Evolutionary conservation across 345 rosid species (phyloP).

Genomic region (Salix caprea): DNA sequence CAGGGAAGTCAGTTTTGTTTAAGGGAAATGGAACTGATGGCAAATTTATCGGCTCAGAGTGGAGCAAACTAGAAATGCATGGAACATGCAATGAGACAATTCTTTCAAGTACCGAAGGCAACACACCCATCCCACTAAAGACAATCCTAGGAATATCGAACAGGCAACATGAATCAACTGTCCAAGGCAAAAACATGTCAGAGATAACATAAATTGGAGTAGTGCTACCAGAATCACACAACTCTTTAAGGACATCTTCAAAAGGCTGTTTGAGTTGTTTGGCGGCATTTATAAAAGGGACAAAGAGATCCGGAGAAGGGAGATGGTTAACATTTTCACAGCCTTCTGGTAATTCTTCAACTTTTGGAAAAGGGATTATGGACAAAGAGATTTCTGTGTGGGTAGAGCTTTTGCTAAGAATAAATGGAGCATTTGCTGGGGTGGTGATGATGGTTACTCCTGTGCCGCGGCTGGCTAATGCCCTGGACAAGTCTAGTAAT

Average conservation of each 20-base stretch:
- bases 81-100: background rate
- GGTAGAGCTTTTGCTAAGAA: background rate
- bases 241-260: constrained; percentile 13
- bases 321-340: constrained; percentile 27
- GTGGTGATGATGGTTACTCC: constrained; percentile 1
- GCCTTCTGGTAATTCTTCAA: constrained; percentile 9
- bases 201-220: constrained; percentile 26
- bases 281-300: constrained; percentile 19
- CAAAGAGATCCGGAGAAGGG: constrained; percentile 14
- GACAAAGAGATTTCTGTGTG: constrained; percentile 1
- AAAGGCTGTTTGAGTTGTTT: constrained; percentile 21
- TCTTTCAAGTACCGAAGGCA: constrained; percentile 9
- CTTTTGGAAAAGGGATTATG: background rate
- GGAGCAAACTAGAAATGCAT: background rate
- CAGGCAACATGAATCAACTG: constrained; percentile 3
- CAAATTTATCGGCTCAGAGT: background rate
- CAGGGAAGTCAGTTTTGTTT: constrained; percentile 12
- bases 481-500: constrained; percentile 5
- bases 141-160: constrained; percentile 29
- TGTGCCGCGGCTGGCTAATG: background rate
- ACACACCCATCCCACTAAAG: constrained; percentile 14
- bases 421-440: background rate
- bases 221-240: background rate
- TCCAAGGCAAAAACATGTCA: constrained; percentile 28
- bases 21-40: constrained; percentile 15